Base-by-base conservation (phyloP, 2,329 filamentous ascomycete species). In the Fusarium sp. region DNA sequence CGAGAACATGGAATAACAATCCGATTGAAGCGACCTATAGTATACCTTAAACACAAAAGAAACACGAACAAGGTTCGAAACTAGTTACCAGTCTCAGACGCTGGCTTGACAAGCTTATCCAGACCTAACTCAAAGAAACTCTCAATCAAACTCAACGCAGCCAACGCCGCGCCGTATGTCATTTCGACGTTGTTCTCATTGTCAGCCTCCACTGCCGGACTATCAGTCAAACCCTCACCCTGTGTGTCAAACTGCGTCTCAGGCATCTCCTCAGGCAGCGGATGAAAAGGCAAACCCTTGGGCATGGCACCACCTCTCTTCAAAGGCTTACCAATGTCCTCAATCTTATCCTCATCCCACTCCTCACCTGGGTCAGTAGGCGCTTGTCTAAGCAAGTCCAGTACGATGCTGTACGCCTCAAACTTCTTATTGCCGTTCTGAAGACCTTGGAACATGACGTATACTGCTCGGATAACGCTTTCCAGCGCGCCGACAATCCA, bases 401-500 rank as follows among this genome's bases (percentile, higher is more conserved):
- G 3, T 0, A 51, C 47, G 6, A 37, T 51, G 4, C 8, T 10
- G 4, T 51, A 51, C 0, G 30, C 20, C 7, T 51, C 47, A 11
- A 34, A 51, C 1, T 32, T 2, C 7, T 24, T 22, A 16, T 49
- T 24, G 2, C 29, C 30, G 8, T 45, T 65, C 0, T 45, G 49
- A 1, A 70, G 67, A 1, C 67, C 67, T 2, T 69, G 30, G 2
- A 69, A 66, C 67, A 69, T 69, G 5, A 70, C 22, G 1, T 69
- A 69, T 1, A 57, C 44, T 3, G 67, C 72, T 7, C 70, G 68
- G 3, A 74, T 53, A 1, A 73, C 70, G 6, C 72, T 74, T 25
- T 74, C 67, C 0, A 74, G 51, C 0, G 70, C 70, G 3, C 72
- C 72, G 0, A 73, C 72, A 0, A 74, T 60, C 72, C 72, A 74